These are phyloP conservation scores for Amanita muscaria DNA, from an alignment of 768 basidiomycete species.

Conservation along the genomic window DNA sequence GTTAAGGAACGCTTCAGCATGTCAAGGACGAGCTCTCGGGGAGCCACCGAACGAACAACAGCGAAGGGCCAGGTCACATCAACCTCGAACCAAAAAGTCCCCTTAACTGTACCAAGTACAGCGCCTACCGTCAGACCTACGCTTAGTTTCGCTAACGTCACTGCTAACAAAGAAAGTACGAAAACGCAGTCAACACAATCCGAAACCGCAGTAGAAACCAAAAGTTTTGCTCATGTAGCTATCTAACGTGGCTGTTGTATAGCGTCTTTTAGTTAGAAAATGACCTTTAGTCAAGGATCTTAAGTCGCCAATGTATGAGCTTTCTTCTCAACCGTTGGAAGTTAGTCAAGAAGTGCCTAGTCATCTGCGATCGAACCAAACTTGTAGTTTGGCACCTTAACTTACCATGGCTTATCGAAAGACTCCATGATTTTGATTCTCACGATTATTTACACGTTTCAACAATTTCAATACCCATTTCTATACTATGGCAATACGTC, in stretches of 20 bases:
- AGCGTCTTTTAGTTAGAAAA: not conserved
- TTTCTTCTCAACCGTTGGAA: too few relatives aligned
- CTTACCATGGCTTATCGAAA: too few relatives aligned
- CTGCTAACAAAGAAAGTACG: constrained; percentile 24
- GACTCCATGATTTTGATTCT: not conserved
- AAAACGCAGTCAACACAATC: constrained; percentile 1
- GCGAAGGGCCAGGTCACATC: constrained; percentile 21
- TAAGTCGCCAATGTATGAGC: too few relatives aligned
- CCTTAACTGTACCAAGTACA: constrained; percentile 24
- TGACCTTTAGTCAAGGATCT: not conserved
- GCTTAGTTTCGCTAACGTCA: constrained; percentile 78
- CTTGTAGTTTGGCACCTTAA: too few relatives aligned
- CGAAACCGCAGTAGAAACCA: constrained; percentile 11
- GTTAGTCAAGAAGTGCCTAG: too few relatives aligned
- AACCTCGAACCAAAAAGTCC: constrained; percentile 12
- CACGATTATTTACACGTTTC: too few relatives aligned
- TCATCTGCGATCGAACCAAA: too few relatives aligned
- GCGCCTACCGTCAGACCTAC: constrained; percentile 55
- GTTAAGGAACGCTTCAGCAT: constrained; percentile 43
- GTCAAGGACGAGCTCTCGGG: constrained; percentile 44
- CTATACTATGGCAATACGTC: constrained; percentile 31
- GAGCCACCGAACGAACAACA: constrained; percentile 35
- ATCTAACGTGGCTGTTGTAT: not conserved
- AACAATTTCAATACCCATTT: too few relatives aligned
- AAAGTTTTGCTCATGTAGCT: constrained; percentile 11